Evolutionary conservation across 805 yeast species (phyloP).

Genomic region (Lipomyces spencermartinsiae): DNA sequence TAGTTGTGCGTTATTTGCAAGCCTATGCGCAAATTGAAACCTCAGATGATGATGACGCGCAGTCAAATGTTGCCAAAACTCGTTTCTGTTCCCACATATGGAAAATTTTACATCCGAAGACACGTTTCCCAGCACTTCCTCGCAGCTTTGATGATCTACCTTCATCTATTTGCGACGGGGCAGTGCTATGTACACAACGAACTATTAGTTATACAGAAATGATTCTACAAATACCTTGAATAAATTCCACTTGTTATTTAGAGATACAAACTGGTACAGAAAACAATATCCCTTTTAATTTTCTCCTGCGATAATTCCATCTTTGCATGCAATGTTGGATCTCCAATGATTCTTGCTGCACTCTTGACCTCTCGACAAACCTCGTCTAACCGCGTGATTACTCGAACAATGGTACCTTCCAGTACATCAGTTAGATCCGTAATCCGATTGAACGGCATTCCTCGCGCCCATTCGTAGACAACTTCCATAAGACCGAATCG

Average conservation of each 20-base stretch:
- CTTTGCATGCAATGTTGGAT: slow-evolving; percentile 83
- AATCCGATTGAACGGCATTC: slow-evolving; percentile 87
- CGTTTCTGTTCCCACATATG: background rate
- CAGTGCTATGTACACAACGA: too few species aligned
- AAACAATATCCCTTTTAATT: slow-evolving; percentile 95
- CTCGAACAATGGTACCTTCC: slow-evolving; percentile 97
- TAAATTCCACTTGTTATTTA: slow-evolving; percentile 44
- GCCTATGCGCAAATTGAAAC: background rate
- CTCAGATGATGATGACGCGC: background rate
- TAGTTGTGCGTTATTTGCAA: background rate
- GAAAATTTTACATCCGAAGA: too few species aligned
- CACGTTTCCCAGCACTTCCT: too few species aligned
- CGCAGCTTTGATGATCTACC: too few species aligned
- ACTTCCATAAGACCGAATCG: slow-evolving; percentile 91
- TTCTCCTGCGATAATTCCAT: slow-evolving; percentile 92
- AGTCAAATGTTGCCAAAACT: background rate
- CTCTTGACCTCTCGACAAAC: slow-evolving; percentile 92
- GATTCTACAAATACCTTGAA: too few species aligned
- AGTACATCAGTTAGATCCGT: slow-evolving; percentile 88
- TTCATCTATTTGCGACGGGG: too few species aligned
- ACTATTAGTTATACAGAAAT: too few species aligned
- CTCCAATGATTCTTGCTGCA: slow-evolving; percentile 94
- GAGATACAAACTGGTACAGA: slow-evolving; percentile 91
- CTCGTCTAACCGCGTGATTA: slow-evolving; percentile 91
- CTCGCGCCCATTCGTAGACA: slow-evolving; percentile 98